Percentiles rank a stretch among this genome's conserved stretches.
phyloP scores from a whole-genome alignment of 495 filamentous ascomycete genomes.

The Letharia columbiana region DNA sequence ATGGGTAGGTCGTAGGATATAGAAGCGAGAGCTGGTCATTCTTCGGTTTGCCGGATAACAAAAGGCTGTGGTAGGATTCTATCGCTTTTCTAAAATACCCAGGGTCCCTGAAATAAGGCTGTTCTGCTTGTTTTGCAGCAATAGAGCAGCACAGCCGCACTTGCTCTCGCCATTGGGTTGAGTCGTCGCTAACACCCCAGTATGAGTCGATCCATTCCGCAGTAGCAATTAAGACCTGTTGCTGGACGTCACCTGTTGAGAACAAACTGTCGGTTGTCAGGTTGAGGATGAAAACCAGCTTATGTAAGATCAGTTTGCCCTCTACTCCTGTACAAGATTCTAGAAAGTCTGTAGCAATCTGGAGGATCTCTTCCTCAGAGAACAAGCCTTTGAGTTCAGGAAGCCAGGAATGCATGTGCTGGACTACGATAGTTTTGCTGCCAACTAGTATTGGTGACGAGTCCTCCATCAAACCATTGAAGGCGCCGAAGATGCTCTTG shows the following conservation, averaged over 20 bases:
- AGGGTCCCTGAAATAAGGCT: slow-evolving; percentile 71
- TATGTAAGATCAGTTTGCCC: slow-evolving; percentile 90
- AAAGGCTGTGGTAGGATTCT: slow-evolving; percentile 75
- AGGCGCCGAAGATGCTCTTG: slow-evolving; percentile 75
- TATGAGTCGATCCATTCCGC: slow-evolving; percentile 87
- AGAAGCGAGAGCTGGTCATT: slow-evolving; percentile 71
- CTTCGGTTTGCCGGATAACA: slow-evolving; percentile 51
- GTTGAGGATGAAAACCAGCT: slow-evolving; percentile 84
- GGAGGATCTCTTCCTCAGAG: slow-evolving; percentile 72
- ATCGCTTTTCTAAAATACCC: slow-evolving; percentile 86
- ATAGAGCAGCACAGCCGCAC: slow-evolving; percentile 87
- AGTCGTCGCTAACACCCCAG: slow-evolving; percentile 70
- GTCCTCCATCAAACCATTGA: slow-evolving; percentile 84
- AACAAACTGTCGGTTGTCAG: slow-evolving; percentile 75
- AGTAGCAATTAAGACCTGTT: slow-evolving; percentile 68
- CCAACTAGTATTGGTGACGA: slow-evolving; percentile 76
- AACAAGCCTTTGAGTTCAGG: slow-evolving; percentile 75
- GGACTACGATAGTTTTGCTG: slow-evolving; percentile 88
- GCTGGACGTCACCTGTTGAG: slow-evolving; percentile 61
- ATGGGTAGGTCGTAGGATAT: slow-evolving; percentile 85
- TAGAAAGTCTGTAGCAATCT: slow-evolving; percentile 88
- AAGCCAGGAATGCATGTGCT: slow-evolving; percentile 95
- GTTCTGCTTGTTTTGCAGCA: slow-evolving; percentile 69
- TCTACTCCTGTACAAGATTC: slow-evolving; percentile 81
- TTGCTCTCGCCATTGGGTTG: slow-evolving; percentile 84